A percentile compares a stretch with the other conserved stretches of the same genome.
Conservation (phyloP, 2,329 filamentous ascomycete species). For the Podosphaera leucotricha region DNA sequence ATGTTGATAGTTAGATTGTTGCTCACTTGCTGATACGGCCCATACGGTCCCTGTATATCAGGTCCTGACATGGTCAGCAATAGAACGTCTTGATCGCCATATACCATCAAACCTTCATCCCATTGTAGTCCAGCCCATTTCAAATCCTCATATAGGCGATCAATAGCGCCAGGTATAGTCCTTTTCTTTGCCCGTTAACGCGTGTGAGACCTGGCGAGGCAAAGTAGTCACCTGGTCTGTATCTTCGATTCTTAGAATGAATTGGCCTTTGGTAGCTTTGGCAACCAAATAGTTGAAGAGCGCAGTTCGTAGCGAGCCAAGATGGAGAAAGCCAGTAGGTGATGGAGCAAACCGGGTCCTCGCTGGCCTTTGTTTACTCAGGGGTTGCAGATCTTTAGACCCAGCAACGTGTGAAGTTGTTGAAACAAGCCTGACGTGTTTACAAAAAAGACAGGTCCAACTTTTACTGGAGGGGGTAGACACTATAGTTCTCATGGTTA, state of each 20-base stretch:
- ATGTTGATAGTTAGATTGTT: constrained; percentile 5
- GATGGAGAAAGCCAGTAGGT: constrained; percentile 77
- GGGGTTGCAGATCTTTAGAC: constrained; percentile 1
- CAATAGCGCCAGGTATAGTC: constrained; percentile 57
- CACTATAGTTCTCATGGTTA: neutral
- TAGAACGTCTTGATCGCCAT: neutral
- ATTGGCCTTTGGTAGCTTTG: constrained; percentile 67
- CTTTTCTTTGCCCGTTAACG: constrained; percentile 34
- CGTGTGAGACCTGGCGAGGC: neutral
- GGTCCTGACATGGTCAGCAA: constrained; percentile 32
- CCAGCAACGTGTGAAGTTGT: constrained; percentile 2
- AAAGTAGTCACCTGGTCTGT: constrained; percentile 50
- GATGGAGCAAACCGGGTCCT: constrained; percentile 85
- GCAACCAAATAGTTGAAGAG: constrained; percentile 93
- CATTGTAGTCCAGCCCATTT: constrained; percentile 74
- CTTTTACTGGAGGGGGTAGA: neutral
- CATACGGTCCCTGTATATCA: constrained; percentile 53
- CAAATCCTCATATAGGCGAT: constrained; percentile 54
- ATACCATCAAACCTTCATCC: constrained; percentile 54
- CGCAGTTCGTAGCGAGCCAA: constrained; percentile 78
- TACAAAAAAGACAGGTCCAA: neutral
- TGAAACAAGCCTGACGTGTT: neutral
- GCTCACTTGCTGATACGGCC: constrained; percentile 62
- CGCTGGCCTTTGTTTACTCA: constrained; percentile 28
- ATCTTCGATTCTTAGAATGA: constrained; percentile 78